Evolutionary conservation across 495 filamentous ascomycete genomes (phyloP), one percentile per base, ranked within the genome.

Genomic region (Tirmania nivea): DNA sequence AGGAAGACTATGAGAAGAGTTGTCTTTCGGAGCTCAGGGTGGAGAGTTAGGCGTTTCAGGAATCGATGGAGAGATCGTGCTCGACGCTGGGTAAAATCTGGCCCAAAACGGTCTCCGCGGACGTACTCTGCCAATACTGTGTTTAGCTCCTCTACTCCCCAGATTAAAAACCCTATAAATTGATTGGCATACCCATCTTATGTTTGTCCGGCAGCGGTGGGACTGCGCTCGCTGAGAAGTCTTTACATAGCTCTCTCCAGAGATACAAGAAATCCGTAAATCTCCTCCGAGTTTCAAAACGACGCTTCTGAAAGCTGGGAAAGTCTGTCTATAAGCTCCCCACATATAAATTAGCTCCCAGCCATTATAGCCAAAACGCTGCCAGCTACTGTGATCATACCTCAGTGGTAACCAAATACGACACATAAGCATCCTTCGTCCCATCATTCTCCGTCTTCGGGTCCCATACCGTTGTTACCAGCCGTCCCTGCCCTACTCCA

Each of bases 181-280:
- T 31, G 49, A 10, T 34, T 10, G 14, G 54, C 56, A 48, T 52
- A 64, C 62, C 62, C 84, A 97, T 90, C 65, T 93, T 93, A 73
- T 96, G 88, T 69, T 97, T 97, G 67, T 96, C 90, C 48, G 90
- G 90, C 55, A 96, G 72, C 49, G 90, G 90, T 39, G 90, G 90
- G 11, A 97, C 87, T 45, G 90, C 92, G 69, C 79, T 86, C 64
- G 81, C 82, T 35, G 86, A 86, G 62, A 86, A 96, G 62, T 95
- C 85, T 59, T 78, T 77, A 52, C 72, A 79, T 42, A 97, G 77
- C 34, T 78, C 78, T 67, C 94, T 96, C 73, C 84, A 94, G 53
- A 97, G 79, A 64, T 94, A 97, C 56, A 92, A 82, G 65, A 97
- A 97, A 67, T 97, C 90, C 53, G 87, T 94, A 66, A 94, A 97